Evolutionary conservation across 768 basidiomycete species (phyloP).

Genomic region (Coprinellus aureogranulatus): DNA sequence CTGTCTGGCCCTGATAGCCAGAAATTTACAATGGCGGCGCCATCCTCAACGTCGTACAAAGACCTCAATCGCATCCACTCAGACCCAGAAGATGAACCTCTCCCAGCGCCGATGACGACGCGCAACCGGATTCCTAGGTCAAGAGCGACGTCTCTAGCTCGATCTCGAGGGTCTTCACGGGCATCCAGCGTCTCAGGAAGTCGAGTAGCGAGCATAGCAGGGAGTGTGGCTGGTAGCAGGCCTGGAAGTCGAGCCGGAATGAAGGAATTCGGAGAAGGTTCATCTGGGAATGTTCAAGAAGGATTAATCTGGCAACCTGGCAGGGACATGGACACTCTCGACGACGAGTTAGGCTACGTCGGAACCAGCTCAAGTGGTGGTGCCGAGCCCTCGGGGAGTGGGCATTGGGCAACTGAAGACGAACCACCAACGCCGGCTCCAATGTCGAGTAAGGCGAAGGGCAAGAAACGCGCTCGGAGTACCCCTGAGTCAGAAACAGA

Average conservation of each 20-base stretch:
- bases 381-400: neutral
- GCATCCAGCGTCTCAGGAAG: neutral
- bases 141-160: neutral
- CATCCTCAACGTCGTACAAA: too few species aligned
- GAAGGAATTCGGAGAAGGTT: too few species aligned
- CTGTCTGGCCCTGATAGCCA: too few species aligned
- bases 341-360: too few species aligned
- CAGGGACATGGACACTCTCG: too few species aligned
- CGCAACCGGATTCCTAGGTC: constrained; percentile 4
- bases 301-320: too few species aligned
- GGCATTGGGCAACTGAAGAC: neutral
- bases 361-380: too few species aligned
- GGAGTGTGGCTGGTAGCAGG: too few species aligned
- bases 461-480: neutral
- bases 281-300: too few species aligned
- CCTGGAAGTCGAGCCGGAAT: too few species aligned
- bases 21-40: too few species aligned
- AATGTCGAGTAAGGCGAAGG: neutral
- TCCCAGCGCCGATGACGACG: constrained; percentile 1
- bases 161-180: neutral
- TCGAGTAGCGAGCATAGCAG: neutral
- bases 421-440: neutral
- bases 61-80: too few species aligned
- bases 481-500: neutral
- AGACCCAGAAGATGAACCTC: neutral